Conservation (phyloP, 257 asterid species). For the Apocynum venetum region DNA sequence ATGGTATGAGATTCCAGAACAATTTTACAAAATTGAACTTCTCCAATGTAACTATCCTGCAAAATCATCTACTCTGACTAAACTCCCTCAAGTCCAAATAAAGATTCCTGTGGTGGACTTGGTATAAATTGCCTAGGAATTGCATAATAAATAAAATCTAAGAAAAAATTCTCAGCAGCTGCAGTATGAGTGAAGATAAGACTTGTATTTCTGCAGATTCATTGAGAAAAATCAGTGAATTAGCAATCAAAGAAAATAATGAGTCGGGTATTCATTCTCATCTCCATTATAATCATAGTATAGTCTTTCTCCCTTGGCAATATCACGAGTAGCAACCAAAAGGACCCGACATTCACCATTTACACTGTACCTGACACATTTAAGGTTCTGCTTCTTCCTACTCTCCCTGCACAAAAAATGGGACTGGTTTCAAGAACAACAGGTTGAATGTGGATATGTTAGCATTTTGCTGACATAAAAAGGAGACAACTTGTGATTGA, state of each 20-base stretch:
- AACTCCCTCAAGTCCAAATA: conserved; percentile 8
- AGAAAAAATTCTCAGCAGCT: not conserved
- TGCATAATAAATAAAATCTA: not conserved
- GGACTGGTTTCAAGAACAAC: conserved; percentile 23
- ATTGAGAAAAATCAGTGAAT: conserved; percentile 10
- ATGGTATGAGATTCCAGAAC: conserved; percentile 1
- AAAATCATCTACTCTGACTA: conserved; percentile 7
- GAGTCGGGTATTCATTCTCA: conserved; percentile 88
- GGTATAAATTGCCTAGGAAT: not conserved
- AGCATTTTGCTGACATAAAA: conserved; percentile 5
- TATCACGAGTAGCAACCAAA: conserved; percentile 71
- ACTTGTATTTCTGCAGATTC: conserved; percentile 20
- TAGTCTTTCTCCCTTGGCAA: conserved; percentile 77
- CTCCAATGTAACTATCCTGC: conserved; percentile 4
- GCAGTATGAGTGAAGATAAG: conserved; percentile 16
- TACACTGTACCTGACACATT: conserved; percentile 70
- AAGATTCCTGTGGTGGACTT: not conserved
- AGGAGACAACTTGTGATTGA: conserved; percentile 5
- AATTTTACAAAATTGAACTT: not conserved
- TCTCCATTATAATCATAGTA: conserved; percentile 85
- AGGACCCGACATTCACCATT: conserved; percentile 63
- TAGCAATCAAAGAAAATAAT: conserved; percentile 22
- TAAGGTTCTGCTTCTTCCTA: conserved; percentile 74
- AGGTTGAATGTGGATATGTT: conserved; percentile 10
- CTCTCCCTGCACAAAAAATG: conserved; percentile 61